phyloP scores from a whole-genome alignment of 192 early-diverging fungal genomes.

The Borealophlyctis nickersoniae region DNA sequence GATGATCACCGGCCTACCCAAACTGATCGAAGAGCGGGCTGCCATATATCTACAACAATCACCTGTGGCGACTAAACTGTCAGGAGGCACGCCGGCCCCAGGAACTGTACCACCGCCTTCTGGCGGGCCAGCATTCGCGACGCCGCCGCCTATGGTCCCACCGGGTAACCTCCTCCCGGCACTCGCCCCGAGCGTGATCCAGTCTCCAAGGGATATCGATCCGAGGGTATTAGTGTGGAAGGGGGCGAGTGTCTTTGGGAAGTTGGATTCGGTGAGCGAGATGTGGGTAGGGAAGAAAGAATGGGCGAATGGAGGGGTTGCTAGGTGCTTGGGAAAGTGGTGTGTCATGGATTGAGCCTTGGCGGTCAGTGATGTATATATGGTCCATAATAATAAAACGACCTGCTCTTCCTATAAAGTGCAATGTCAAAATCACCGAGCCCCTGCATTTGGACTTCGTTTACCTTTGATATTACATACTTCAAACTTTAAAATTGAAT shows the following conservation, averaged over 20 bases:
- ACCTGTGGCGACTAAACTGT: constrained; percentile 22
- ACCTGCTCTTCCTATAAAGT: too few species aligned
- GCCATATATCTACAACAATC: not conserved
- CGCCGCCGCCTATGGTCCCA: too few species aligned
- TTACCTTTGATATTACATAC: too few species aligned
- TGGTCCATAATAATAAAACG: too few species aligned
- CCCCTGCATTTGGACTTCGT: too few species aligned
- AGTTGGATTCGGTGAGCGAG: constrained; percentile 74
- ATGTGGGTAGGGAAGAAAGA: constrained; percentile 73
- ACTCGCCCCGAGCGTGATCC: constrained; percentile 43
- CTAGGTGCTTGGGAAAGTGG: constrained; percentile 9
- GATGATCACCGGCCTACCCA: constrained; percentile 63
- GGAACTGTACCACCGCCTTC: constrained; percentile 13
- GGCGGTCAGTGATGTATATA: too few species aligned
- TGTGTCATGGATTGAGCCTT: constrained; percentile 25
- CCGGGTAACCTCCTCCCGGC: constrained; percentile 4
- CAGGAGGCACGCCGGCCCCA: constrained; percentile 64
- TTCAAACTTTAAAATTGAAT: too few species aligned
- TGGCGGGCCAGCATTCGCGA: not conserved
- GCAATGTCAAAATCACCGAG: too few species aligned
- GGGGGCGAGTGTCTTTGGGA: constrained; percentile 73
- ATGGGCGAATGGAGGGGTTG: constrained; percentile 51
- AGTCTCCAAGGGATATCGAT: constrained; percentile 80
- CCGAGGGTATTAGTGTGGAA: constrained; percentile 84
- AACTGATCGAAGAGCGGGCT: constrained; percentile 56